Percentiles rank a stretch among this genome's conserved stretches.
phyloP scores from a whole-genome alignment of 164 flowering plant genomes.

The Berberis thunbergii region DNA sequence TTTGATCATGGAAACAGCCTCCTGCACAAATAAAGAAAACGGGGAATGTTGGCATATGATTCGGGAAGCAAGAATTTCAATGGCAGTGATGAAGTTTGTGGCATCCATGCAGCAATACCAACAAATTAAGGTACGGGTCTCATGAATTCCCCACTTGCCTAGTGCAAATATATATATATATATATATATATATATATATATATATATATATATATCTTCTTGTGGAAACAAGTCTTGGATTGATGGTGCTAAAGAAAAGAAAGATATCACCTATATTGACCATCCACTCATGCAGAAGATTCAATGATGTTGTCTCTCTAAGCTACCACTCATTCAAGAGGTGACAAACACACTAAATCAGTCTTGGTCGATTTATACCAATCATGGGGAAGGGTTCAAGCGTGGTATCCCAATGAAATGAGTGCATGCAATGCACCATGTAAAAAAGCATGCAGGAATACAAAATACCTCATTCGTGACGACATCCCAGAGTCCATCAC shows the following conservation, averaged over 20 bases:
- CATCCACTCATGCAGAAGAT: too few species aligned
- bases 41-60: not conserved
- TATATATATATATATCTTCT: too few species aligned
- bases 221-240: too few species aligned
- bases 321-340: not conserved
- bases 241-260: too few species aligned
- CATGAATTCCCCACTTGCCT: not conserved
- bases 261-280: too few species aligned
- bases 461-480: constrained; percentile 71
- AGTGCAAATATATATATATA: too few species aligned
- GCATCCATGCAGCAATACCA: not conserved
- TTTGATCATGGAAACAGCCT: constrained; percentile 77
- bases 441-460: not conserved
- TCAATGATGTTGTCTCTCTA: not conserved
- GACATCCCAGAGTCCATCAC: constrained; percentile 98
- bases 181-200: too few species aligned
- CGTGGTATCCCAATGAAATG: too few species aligned
- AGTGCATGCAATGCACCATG: not conserved
- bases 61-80: not conserved
- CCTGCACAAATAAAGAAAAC: constrained; percentile 30
- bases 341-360: not conserved
- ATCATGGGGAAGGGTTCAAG: not conserved
- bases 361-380: not conserved
- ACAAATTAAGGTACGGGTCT: not conserved
- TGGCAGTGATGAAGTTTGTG: not conserved